Evolutionary conservation across 805 yeast genomes (phyloP).

Genomic region (Clavispora vitiphila): DNA sequence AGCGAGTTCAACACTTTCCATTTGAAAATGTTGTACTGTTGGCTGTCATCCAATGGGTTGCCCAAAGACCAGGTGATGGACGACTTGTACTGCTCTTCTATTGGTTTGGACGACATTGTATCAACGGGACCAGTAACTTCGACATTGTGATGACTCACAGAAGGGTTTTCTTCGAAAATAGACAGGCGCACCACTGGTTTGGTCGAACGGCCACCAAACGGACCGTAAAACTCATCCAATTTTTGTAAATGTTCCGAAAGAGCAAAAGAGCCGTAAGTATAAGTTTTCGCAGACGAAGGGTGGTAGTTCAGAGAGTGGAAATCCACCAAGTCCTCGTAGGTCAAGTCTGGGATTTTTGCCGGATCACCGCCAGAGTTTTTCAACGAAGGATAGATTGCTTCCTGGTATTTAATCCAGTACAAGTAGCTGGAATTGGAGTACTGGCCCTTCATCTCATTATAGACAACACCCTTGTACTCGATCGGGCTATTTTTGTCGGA

Average conservation of each 20-base stretch:
- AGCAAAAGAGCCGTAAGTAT: constrained; percentile 80
- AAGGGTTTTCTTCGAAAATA: constrained; percentile 26
- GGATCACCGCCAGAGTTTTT: constrained; percentile 97
- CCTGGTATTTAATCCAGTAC: constrained; percentile 79
- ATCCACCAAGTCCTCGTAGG: constrained; percentile 68
- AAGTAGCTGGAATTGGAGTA: constrained; percentile 82
- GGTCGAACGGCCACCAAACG: constrained; percentile 47
- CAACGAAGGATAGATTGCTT: constrained; percentile 76
- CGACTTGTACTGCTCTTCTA: constrained; percentile 70
- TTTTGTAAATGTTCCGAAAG: constrained; percentile 54
- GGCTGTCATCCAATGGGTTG: constrained; percentile 49
- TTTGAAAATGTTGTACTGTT: constrained; percentile 61
- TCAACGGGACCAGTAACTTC: constrained; percentile 72
- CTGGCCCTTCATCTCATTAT: constrained; percentile 98
- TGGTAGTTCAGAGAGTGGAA: constrained; percentile 78
- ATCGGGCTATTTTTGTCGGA: constrained; percentile 57
- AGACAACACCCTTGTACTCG: constrained; percentile 90
- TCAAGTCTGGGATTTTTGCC: constrained; percentile 62
- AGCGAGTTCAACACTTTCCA: constrained; percentile 67
- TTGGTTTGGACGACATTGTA: constrained; percentile 43
- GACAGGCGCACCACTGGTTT: constrained; percentile 41
- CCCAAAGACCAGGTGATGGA: constrained; percentile 91
- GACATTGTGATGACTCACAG: constrained; percentile 7
- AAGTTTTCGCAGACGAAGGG: constrained; percentile 84
- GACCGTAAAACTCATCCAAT: constrained; percentile 45